Evolutionary conservation across 306 rosid genomes (phyloP), one percentile per base, ranked within the genome.

Genomic region (Cajanus cajan): DNA sequence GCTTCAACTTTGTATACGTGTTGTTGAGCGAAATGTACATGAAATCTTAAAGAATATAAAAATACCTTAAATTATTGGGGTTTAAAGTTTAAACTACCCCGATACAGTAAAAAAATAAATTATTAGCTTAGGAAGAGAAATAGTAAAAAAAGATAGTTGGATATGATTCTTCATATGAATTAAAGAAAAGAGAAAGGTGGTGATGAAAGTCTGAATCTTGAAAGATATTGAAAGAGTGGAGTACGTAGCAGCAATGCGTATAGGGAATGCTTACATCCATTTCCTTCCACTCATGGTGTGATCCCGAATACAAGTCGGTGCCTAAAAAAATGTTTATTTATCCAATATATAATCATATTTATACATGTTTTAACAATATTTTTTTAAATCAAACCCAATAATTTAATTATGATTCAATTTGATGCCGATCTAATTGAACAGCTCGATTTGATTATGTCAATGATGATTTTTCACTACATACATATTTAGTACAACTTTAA

Each of bases 251-350:
- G 58, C 4, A 4, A 24, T 6, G 36, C 0, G 8, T 21, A 1
- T 28, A 18, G 28, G 25, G 18, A 22, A 0, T 31, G 63, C 25
- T 36, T 28, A n/a, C 69, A 54, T 28, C 44, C 48, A 52, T 16
- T 68, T 59, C 58, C 69, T 78, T 78, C 50, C 76, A 43, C 40
- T 64, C 51, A 64, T 64, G 52, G 80, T 76, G 73, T 71, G 40
- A 37, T 76, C 51, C 39, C 4, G 73, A 64, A 76, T 64, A 64
- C 4, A 64, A 33, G 25, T 24, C 25, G 40, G 73, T 47, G 25
- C 73, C 50, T 13, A 47, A 47, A 62, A 62, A 0, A 28, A 36
- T 36, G 7, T 48, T 76, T 64, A 13, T 76, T 63, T 73, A 7
- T 44, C 40, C 44, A 40, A 37, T n/a, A n/a, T n/a, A n/a, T 64